Conservation (phyloP, 441 rosid genomes). For the Omphalea diandra region DNA sequence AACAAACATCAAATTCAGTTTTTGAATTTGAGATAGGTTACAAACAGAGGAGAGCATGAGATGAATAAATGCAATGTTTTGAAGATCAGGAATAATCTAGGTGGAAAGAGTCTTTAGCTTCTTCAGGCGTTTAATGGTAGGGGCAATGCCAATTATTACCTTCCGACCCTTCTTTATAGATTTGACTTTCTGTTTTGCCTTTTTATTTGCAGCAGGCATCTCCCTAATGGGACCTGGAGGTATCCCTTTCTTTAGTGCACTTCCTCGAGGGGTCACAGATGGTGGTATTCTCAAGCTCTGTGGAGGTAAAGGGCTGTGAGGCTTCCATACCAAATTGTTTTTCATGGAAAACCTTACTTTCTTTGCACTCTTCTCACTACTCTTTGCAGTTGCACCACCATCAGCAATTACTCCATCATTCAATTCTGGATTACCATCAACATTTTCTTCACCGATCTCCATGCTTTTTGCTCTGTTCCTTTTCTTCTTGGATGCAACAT, state of each 20-base stretch:
- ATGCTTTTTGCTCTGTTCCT: constrained; percentile 65
- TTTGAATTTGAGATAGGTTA: not conserved
- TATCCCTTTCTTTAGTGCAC: constrained; percentile 91
- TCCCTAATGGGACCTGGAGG: constrained; percentile 87
- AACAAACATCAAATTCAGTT: not conserved
- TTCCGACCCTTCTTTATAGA: constrained; percentile 49
- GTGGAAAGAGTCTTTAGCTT: constrained; percentile 42
- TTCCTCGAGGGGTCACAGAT: constrained; percentile 92
- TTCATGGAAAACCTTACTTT: constrained; percentile 85
- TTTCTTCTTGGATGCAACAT: constrained; percentile 58
- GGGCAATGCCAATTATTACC: constrained; percentile 42
- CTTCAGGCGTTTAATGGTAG: constrained; percentile 46
- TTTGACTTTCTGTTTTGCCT: constrained; percentile 52
- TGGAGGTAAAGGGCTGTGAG: constrained; percentile 91
- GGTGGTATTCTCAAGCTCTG: constrained; percentile 88
- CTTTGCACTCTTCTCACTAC: constrained; percentile 65
- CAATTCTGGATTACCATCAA: constrained; percentile 32
- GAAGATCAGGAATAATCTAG: constrained; percentile 4
- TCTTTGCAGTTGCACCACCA: constrained; percentile 36
- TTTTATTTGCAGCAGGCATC: constrained; percentile 47
- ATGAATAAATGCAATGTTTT: not conserved
- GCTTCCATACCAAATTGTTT: constrained; percentile 92
- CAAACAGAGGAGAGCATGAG: not conserved
- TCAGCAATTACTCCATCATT: constrained; percentile 36
- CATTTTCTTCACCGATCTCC: constrained; percentile 15